A percentile compares a stretch with the other conserved stretches of the same genome.
These are phyloP conservation scores for Aphanomyces cochlioides DNA, from an alignment of 352 stramenopile genomes.

Conservation along the genomic window DNA sequence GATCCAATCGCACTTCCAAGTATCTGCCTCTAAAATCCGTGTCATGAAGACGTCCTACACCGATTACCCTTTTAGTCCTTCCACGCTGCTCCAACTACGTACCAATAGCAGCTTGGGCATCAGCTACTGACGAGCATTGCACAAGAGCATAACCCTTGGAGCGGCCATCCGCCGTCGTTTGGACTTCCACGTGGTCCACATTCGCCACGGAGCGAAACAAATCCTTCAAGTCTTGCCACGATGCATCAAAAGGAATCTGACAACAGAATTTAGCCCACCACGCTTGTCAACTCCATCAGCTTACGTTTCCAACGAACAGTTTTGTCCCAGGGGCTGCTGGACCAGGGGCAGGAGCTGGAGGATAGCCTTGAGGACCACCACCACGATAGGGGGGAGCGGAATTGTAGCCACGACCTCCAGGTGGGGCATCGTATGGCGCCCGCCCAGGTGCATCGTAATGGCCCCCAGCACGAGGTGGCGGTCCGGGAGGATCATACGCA, in stretches of 20 bases:
- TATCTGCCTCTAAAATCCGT: slow-evolving; percentile 58
- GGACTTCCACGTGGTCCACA: slow-evolving; percentile 64
- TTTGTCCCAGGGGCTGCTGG: slow-evolving; percentile 35
- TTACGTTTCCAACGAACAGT: slow-evolving; percentile 76
- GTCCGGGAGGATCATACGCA: slow-evolving; percentile 4
- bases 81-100: slow-evolving; percentile 6
- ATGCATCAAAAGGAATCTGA: slow-evolving; percentile 64
- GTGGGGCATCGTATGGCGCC: not conserved
- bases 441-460: not conserved
- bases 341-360: slow-evolving; percentile 14
- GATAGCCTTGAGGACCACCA: slow-evolving; percentile 8
- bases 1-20: slow-evolving; percentile 70
- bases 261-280: slow-evolving; percentile 8
- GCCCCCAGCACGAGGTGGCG: not conserved
- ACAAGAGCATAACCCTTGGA: slow-evolving; percentile 72
- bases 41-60: slow-evolving; percentile 55
- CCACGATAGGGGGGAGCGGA: not conserved
- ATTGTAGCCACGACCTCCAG: not conserved
- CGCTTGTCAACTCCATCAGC: slow-evolving; percentile 25
- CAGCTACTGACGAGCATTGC: slow-evolving; percentile 47
- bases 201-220: slow-evolving; percentile 58
- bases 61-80: no score
- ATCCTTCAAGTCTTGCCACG: slow-evolving; percentile 67
- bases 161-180: slow-evolving; percentile 50
- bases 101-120: slow-evolving; percentile 65